phyloP scores from a whole-genome alignment of 2,329 filamentous ascomycete species.

The Monilinia vaccinii-corymbosi region DNA sequence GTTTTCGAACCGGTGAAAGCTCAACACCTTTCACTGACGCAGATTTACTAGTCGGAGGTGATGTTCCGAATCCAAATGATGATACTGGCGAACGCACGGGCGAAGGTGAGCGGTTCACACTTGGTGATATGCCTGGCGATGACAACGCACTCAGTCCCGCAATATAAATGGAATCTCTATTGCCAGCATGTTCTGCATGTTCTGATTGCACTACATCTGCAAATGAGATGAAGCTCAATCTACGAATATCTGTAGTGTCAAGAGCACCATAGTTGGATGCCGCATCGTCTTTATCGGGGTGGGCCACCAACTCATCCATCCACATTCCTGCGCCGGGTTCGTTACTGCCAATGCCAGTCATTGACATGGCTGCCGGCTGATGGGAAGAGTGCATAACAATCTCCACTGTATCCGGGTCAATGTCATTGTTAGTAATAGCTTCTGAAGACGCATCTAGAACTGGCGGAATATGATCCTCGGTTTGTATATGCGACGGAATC shows the following conservation, averaged over 20 bases:
- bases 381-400: constrained; percentile 83
- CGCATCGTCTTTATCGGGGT: constrained; percentile 47
- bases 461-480: constrained; percentile 86
- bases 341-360: constrained; percentile 42
- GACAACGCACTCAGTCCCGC: constrained; percentile 55
- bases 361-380: constrained; percentile 64
- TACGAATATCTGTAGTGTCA: constrained; percentile 68
- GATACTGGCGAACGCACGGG: constrained; percentile 73
- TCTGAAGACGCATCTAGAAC: constrained; percentile 86
- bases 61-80: constrained; percentile 58
- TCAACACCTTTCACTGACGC: constrained; percentile 68
- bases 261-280: constrained; percentile 69
- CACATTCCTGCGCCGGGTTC: constrained; percentile 29
- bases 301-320: constrained; percentile 40
- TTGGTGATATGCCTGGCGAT: constrained; percentile 27
- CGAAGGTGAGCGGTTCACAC: constrained; percentile 62
- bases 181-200: constrained; percentile 54
- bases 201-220: constrained; percentile 88
- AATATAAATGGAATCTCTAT: constrained; percentile 61
- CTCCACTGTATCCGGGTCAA: constrained; percentile 84
- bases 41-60: constrained; percentile 67
- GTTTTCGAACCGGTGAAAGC: constrained; percentile 46
- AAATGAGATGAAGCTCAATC: constrained; percentile 92
- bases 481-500: constrained; percentile 90
- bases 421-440: constrained; percentile 77